A percentile compares a stretch with the other conserved stretches of the same genome.
Conservation (phyloP, 768 basidiomycete species). For the Hypholoma fasciculare region DNA sequence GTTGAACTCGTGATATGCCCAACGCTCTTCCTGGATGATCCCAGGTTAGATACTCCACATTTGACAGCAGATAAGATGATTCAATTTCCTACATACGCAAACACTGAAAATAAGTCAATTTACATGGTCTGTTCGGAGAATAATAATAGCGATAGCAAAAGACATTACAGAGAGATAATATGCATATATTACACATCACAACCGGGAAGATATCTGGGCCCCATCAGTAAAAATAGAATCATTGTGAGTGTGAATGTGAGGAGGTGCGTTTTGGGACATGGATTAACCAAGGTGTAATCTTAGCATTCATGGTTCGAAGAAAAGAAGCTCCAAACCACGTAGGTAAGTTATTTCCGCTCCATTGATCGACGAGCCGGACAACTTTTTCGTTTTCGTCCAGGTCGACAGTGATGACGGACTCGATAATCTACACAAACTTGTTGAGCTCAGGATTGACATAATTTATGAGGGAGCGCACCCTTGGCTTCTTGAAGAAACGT, state of each 20-base stretch:
- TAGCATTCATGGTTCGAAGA: slow-evolving; percentile 52
- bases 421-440: slow-evolving; percentile 40
- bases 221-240: not conserved
- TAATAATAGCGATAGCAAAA: no score
- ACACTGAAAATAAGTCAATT: no score
- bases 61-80: not conserved
- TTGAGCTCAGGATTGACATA: not conserved
- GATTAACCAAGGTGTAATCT: slow-evolving; percentile 53
- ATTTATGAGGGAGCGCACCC: slow-evolving; percentile 31
- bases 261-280: slow-evolving; percentile 39
- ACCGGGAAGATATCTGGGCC: not conserved
- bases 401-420: slow-evolving; percentile 63
- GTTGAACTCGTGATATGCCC: not conserved
- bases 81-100: not conserved
- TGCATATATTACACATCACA: not conserved
- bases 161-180: no score
- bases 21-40: not conserved
- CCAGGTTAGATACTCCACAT: not conserved
- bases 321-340: slow-evolving; percentile 45
- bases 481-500: slow-evolving; percentile 51
- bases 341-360: slow-evolving; percentile 56
- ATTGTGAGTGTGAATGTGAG: not conserved
- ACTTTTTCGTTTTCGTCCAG: slow-evolving; percentile 68
- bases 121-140: no score
- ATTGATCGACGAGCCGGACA: slow-evolving; percentile 55